These are phyloP conservation scores for Rhizopus delemar DNA, from an alignment of 371 early-diverging fungal genomes.

Conservation along the genomic window DNA sequence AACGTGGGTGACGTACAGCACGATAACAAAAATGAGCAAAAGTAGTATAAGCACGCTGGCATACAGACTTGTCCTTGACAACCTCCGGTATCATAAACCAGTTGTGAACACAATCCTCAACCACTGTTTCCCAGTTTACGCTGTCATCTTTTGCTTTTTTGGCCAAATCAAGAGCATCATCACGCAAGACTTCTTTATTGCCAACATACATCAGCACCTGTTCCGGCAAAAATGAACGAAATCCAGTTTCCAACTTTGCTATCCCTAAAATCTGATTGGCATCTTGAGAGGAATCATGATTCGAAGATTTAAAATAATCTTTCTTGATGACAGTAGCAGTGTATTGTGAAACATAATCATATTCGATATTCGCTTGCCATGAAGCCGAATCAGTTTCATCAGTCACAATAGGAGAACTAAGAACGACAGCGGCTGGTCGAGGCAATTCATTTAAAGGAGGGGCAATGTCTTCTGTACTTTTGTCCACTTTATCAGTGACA, in stretches of 20 bases:
- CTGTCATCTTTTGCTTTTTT: slow-evolving; percentile 41
- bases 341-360: slow-evolving; percentile 45
- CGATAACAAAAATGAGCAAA: slow-evolving; percentile 45
- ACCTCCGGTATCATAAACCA: slow-evolving; percentile 53
- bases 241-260: slow-evolving; percentile 41
- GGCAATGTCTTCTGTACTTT: slow-evolving; percentile 3
- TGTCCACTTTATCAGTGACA: slow-evolving; percentile 26
- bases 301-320: slow-evolving; percentile 41
- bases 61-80: slow-evolving; percentile 38
- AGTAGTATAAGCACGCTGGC: slow-evolving; percentile 31
- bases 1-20: slow-evolving; percentile 9
- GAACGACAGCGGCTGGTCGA: slow-evolving; percentile 43
- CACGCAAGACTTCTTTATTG: slow-evolving; percentile 41
- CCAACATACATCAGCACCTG: slow-evolving; percentile 42
- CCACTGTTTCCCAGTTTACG: slow-evolving; percentile 34
- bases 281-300: slow-evolving; percentile 27
- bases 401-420: slow-evolving; percentile 44
- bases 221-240: slow-evolving; percentile 32
- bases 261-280: slow-evolving; percentile 36
- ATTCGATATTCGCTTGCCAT: slow-evolving; percentile 40
- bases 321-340: slow-evolving; percentile 42
- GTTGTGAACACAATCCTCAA: slow-evolving; percentile 47
- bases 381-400: slow-evolving; percentile 44
- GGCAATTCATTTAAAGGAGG: slow-evolving; percentile 34
- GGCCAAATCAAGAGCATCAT: slow-evolving; percentile 43